phyloP scores from a whole-genome alignment of 345 rosid species.

The Noccaea caerulescens region DNA sequence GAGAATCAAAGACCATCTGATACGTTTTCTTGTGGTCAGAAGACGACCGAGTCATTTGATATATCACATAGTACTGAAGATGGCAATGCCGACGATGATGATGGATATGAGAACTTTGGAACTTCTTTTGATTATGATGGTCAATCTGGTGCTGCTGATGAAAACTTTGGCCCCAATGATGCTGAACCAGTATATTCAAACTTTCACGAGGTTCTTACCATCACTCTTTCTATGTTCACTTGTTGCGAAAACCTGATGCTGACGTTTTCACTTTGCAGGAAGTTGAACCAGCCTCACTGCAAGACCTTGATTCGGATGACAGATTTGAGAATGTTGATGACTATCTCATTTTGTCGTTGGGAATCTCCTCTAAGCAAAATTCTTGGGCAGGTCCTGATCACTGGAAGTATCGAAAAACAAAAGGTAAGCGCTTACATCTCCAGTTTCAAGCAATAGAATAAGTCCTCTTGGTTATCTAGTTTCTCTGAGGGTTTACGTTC shows the following conservation, averaged over 20 bases:
- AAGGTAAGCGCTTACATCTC: slow-evolving; percentile 53
- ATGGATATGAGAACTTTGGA: slow-evolving; percentile 57
- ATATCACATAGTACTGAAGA: slow-evolving; percentile 45
- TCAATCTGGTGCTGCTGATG: slow-evolving; percentile 55
- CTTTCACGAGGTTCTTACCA: slow-evolving; percentile 60
- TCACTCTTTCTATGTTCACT: slow-evolving; percentile 12
- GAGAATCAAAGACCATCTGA: slow-evolving; percentile 65
- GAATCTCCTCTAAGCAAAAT: slow-evolving; percentile 73
- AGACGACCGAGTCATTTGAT: slow-evolving; percentile 49
- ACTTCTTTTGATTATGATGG: slow-evolving; percentile 57
- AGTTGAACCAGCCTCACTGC: slow-evolving; percentile 51
- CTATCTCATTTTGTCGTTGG: slow-evolving; percentile 68
- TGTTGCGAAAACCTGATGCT: slow-evolving; percentile 10
- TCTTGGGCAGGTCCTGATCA: slow-evolving; percentile 99
- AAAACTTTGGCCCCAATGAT: slow-evolving; percentile 45
- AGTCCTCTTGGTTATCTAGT: slow-evolving; percentile 16
- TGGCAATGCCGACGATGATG: slow-evolving; percentile 55
- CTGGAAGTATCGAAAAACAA: slow-evolving; percentile 82
- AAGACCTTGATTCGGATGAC: slow-evolving; percentile 54
- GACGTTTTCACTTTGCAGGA: slow-evolving; percentile 53
- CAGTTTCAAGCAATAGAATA: slow-evolving; percentile 10
- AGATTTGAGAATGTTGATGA: slow-evolving; percentile 65
- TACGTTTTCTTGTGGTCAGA: slow-evolving; percentile 54
- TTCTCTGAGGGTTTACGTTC: slow-evolving; percentile 21
- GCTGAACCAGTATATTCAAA: slow-evolving; percentile 56